phyloP scores from a whole-genome alignment of 2,329 filamentous ascomycete genomes.

The Acrodontium crateriforme region DNA sequence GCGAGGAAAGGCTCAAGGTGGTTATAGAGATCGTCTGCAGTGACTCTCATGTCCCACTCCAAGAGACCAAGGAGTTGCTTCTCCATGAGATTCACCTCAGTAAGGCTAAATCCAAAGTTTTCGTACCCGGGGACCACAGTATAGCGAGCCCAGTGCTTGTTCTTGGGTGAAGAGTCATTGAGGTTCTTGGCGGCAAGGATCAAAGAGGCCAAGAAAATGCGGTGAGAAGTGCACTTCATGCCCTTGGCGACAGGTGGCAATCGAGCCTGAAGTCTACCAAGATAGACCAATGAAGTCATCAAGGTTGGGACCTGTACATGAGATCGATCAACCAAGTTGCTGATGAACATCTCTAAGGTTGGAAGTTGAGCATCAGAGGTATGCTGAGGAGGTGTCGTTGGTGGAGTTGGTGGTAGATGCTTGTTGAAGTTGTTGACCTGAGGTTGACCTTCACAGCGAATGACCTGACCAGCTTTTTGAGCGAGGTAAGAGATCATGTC shows the following conservation, averaged over 20 bases:
- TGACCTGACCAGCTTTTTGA: conserved; percentile 60
- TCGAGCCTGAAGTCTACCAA: conserved; percentile 66
- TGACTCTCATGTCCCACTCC: conserved; percentile 85
- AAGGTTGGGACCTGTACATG: conserved; percentile 95
- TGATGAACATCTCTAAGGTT: conserved; percentile 80
- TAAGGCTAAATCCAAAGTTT: conserved; percentile 80
- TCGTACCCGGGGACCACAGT: conserved; percentile 60
- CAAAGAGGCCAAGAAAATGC: conserved; percentile 84
- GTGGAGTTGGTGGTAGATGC: conserved; percentile 44
- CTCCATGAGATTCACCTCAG: conserved; percentile 98
- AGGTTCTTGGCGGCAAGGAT: conserved; percentile 90
- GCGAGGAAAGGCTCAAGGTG: conserved; percentile 81
- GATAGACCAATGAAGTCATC: conserved; percentile 93
- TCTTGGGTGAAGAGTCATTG: conserved; percentile 97
- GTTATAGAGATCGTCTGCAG: conserved; percentile 68
- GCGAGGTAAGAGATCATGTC: conserved; percentile 71
- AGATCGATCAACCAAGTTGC: conserved; percentile 75
- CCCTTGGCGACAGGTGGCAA: conserved; percentile 92
- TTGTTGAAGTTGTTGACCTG: conserved; percentile 31
- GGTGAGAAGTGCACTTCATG: conserved; percentile 89
- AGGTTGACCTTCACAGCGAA: conserved; percentile 52
- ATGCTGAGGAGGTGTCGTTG: conserved; percentile 43
- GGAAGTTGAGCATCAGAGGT: conserved; percentile 44
- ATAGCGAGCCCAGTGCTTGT: conserved; percentile 99
- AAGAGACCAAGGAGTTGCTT: conserved; percentile 91